Evolutionary conservation across 2,329 filamentous ascomycete genomes (phyloP).

Genomic region (Sporothrix pseudoabietina): DNA sequence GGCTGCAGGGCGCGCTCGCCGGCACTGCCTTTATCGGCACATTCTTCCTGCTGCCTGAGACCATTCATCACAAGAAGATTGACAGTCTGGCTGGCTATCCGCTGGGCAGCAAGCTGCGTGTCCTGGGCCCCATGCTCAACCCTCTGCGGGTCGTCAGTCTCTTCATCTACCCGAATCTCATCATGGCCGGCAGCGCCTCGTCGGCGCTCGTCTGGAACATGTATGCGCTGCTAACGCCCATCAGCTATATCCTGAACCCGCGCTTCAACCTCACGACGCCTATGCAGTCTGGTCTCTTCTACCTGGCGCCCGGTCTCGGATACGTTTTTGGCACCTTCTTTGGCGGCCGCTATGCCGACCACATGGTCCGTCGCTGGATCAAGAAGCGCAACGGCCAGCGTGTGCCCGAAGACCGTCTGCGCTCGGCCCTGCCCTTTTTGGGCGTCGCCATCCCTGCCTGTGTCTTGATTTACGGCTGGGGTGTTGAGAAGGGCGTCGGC

Average conservation of each 20-base stretch:
- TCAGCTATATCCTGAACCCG: constrained; percentile 71
- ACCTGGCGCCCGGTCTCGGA: constrained; percentile 68
- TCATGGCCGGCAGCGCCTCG: constrained; percentile 59
- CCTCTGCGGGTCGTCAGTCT: constrained; percentile 60
- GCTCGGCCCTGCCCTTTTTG: constrained; percentile 61
- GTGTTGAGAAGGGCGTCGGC: constrained; percentile 44
- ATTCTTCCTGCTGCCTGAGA: constrained; percentile 66
- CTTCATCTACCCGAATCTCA: constrained; percentile 66
- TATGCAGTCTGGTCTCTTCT: constrained; percentile 67
- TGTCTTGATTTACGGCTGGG: constrained; percentile 70
- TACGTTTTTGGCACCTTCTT: constrained; percentile 68
- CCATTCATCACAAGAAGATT: constrained; percentile 61
- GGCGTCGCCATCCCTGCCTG: constrained; percentile 63
- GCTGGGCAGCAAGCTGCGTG: constrained; percentile 47
- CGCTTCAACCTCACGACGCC: constrained; percentile 66
- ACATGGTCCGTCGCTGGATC: constrained; percentile 64
- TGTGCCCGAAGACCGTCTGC: constrained; percentile 69
- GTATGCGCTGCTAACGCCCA: constrained; percentile 67
- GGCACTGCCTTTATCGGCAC: constrained; percentile 58
- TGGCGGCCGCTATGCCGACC: constrained; percentile 69
- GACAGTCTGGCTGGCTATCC: constrained; percentile 57
- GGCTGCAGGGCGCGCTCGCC: constrained; percentile 66
- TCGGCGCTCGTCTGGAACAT: constrained; percentile 70
- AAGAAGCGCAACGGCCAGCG: constrained; percentile 56
- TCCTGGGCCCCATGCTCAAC: constrained; percentile 62